phyloP scores from a whole-genome alignment of 371 early-diverging fungal species.

The Nosema muscidifuracis region DNA sequence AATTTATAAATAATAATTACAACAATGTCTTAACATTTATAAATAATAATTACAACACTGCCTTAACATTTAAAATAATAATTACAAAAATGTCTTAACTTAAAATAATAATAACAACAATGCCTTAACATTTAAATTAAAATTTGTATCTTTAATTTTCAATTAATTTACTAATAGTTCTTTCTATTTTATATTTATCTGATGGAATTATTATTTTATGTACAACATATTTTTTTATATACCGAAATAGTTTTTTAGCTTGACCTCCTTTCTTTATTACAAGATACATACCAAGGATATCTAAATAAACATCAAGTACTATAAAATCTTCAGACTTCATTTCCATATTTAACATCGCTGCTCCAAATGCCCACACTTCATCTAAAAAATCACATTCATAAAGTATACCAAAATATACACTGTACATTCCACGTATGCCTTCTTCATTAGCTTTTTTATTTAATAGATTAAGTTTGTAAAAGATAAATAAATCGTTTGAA shows the following conservation, averaged over 20 bases:
- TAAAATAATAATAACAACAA: too few species aligned
- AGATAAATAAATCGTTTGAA: constrained; percentile 16
- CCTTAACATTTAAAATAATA: too few species aligned
- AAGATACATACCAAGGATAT: constrained; percentile 17
- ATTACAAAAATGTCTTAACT: too few species aligned
- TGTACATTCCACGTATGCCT: constrained; percentile 46
- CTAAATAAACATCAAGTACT: constrained; percentile 33
- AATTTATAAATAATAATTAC: too few species aligned
- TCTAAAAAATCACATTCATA: constrained; percentile 8
- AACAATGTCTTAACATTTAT: too few species aligned
- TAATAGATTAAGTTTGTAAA: constrained; percentile 38
- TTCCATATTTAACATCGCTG: constrained; percentile 41
- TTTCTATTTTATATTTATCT: constrained; percentile 15
- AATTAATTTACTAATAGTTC: too few species aligned
- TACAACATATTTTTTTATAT: constrained; percentile 18
- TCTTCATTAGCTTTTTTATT: constrained; percentile 17
- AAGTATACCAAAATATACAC: constrained; percentile 48
- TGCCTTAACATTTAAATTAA: too few species aligned
- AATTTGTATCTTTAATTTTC: too few species aligned
- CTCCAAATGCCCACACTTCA: constrained; percentile 54
- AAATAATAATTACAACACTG: too few species aligned
- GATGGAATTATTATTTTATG: constrained; percentile 10
- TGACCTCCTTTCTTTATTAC: neutral
- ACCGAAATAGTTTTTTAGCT: constrained; percentile 10
- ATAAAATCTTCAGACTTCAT: neutral